A percentile compares a stretch with the other conserved stretches of the same genome.
phyloP scores from a whole-genome alignment of 257 asterid species.

The Phtheirospermum japonicum region DNA sequence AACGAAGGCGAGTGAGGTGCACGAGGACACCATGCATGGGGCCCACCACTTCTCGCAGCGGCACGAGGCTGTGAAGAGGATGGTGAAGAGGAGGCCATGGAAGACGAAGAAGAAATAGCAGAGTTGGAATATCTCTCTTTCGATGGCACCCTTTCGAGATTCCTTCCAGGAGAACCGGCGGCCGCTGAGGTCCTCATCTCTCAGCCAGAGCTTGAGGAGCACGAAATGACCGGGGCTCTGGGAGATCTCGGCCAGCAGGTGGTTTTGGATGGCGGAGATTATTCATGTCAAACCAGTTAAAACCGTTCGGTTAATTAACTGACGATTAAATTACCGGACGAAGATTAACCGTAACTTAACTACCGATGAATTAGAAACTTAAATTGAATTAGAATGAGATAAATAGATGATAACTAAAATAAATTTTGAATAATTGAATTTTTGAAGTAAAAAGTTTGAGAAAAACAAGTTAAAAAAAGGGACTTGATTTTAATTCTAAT shows the following conservation, averaged over 20 bases:
- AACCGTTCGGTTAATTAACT: too few relatives aligned
- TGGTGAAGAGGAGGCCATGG: conserved; percentile 61
- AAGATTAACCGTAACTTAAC: too few relatives aligned
- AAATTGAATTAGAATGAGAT: too few relatives aligned
- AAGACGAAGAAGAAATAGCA: conserved; percentile 72
- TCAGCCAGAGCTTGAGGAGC: conserved; percentile 92
- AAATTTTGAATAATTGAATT: too few relatives aligned
- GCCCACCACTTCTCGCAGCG: conserved; percentile 76
- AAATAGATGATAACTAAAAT: too few relatives aligned
- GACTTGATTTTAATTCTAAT: too few relatives aligned
- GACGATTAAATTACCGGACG: too few relatives aligned
- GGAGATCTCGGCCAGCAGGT: conserved; percentile 85
- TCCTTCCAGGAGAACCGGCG: conserved; percentile 63
- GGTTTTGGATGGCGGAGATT: conserved; percentile 50
- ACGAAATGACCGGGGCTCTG: conserved; percentile 88
- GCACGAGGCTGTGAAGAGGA: conserved; percentile 43
- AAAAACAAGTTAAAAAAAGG: too few relatives aligned
- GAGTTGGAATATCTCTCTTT: conserved; percentile 70
- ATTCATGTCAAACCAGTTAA: too few relatives aligned
- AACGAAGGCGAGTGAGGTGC: conserved; percentile 46
- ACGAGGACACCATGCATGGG: conserved; percentile 47
- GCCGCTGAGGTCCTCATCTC: conserved; percentile 66
- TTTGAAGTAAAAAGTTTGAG: too few relatives aligned
- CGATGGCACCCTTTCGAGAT: conserved; percentile 50
- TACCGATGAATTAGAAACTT: too few relatives aligned